These are phyloP conservation scores for Xylaria sp. DNA, from an alignment of 2,329 filamentous ascomycete species.

Conservation along the genomic window DNA sequence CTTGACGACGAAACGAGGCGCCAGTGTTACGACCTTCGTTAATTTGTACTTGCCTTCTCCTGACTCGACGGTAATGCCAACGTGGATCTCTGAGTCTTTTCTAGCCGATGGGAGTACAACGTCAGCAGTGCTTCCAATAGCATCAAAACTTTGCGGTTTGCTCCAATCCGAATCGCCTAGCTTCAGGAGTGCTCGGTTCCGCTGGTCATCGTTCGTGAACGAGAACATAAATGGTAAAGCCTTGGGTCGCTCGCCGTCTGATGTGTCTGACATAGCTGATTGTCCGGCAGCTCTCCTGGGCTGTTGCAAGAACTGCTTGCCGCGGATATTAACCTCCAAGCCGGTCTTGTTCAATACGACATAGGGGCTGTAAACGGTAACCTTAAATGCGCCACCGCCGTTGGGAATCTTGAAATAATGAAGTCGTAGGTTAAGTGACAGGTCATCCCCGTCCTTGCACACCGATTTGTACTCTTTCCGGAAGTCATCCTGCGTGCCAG, in stretches of 20 bases:
- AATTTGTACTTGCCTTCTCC: conserved; percentile 98
- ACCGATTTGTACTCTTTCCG: conserved; percentile 76
- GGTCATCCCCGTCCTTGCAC: conserved; percentile 82
- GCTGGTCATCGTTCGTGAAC: conserved; percentile 82
- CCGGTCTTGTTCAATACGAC: conserved; percentile 95
- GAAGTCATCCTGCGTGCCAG: conserved; percentile 85
- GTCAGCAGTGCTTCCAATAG: conserved; percentile 90
- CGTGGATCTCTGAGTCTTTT: conserved; percentile 79
- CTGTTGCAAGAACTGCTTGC: conserved; percentile 85
- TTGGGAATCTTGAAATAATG: conserved; percentile 91
- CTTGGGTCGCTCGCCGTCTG: conserved; percentile 63
- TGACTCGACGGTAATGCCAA: conserved; percentile 85
- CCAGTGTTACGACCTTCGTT: conserved; percentile 91
- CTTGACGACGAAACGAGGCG: conserved; percentile 90
- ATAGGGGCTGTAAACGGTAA: conserved; percentile 94
- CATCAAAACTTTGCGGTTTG: conserved; percentile 96
- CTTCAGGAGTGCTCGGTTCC: conserved; percentile 86
- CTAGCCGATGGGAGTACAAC: conserved; percentile 76
- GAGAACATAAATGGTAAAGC: conserved; percentile 96
- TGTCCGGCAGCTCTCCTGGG: conserved; percentile 84
- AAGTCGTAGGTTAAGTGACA: conserved; percentile 78
- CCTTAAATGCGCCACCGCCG: conserved; percentile 92
- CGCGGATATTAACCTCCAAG: conserved; percentile 81
- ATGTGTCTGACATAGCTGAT: conserved; percentile 56
- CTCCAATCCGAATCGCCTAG: conserved; percentile 93